Conservation (phyloP, 2,329 filamentous ascomycete genomes). For the Venturia oleaginea region DNA sequence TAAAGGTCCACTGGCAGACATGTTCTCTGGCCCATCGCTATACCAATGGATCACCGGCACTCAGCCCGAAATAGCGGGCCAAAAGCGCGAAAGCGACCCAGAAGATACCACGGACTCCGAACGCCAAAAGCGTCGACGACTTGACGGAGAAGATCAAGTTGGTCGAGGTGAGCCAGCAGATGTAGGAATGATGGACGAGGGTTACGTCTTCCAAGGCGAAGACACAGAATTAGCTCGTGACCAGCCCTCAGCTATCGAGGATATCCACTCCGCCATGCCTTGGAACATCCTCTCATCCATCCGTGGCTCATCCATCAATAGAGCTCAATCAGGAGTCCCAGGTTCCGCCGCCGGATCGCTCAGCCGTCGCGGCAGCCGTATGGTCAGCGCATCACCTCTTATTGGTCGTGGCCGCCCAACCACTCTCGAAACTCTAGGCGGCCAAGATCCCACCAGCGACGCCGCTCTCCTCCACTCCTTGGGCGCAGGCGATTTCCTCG, state of each 20-base stretch:
- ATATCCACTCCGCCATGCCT: slow-evolving; percentile 58
- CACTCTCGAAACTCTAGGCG: slow-evolving; percentile 22
- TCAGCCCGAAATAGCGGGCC: slow-evolving; percentile 18
- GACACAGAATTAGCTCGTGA: slow-evolving; percentile 60
- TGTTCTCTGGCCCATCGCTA: slow-evolving; percentile 50
- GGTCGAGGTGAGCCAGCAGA: slow-evolving; percentile 20
- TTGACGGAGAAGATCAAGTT: slow-evolving; percentile 22
- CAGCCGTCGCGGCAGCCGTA: slow-evolving; percentile 38
- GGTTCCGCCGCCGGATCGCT: slow-evolving; percentile 27
- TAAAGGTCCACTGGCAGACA: slow-evolving; percentile 41
- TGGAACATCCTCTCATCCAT: slow-evolving; percentile 55
- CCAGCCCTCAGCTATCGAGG: slow-evolving; percentile 50
- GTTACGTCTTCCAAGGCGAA: slow-evolving; percentile 19
- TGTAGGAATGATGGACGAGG: slow-evolving; percentile 16
- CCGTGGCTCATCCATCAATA: slow-evolving; percentile 39
- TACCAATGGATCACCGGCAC: slow-evolving; percentile 38
- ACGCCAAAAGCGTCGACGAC: slow-evolving; percentile 26
- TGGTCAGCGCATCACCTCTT: slow-evolving; percentile 53
- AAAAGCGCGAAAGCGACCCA: slow-evolving; percentile 26
- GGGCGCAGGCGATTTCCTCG: slow-evolving; percentile 13
- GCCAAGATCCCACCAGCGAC: not conserved
- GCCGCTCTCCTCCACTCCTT: not conserved
- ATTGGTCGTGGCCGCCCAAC: slow-evolving; percentile 38
- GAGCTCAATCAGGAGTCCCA: slow-evolving; percentile 31
- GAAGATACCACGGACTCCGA: slow-evolving; percentile 18